A percentile compares a stretch with the other conserved stretches of the same genome.
These are phyloP conservation scores for Hypoxylon crocopeplum DNA, from an alignment of 495 filamentous ascomycete genomes.

Conservation along the genomic window DNA sequence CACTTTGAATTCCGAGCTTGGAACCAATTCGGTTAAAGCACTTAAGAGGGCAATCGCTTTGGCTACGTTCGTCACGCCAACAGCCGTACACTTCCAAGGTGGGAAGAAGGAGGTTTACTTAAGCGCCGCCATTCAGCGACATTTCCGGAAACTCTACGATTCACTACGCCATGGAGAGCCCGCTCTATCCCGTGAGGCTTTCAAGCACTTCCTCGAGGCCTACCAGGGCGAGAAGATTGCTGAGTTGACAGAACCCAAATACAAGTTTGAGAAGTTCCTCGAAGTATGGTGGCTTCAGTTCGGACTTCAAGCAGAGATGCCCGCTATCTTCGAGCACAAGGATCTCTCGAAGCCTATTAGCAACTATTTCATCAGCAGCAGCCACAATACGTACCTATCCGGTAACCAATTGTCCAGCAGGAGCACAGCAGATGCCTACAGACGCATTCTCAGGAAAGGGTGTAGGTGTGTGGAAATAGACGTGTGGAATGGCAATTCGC, in stretches of 20 bases:
- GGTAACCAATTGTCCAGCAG: constrained; percentile 87
- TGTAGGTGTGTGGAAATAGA: constrained; percentile 96
- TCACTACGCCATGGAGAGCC: constrained; percentile 34
- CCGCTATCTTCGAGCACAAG: constrained; percentile 31
- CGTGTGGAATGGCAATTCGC: constrained; percentile 82
- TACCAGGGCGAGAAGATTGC: constrained; percentile 45
- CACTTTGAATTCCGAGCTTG: constrained; percentile 34
- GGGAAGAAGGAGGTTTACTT: constrained; percentile 36
- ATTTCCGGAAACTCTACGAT: constrained; percentile 46
- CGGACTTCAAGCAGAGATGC: constrained; percentile 44
- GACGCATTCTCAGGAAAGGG: constrained; percentile 69
- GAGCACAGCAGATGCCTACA: constrained; percentile 81
- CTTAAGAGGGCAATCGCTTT: constrained; percentile 41
- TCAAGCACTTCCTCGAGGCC: constrained; percentile 46
- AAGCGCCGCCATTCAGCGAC: constrained; percentile 42
- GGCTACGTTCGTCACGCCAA: constrained; percentile 35
- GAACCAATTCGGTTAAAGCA: constrained; percentile 39
- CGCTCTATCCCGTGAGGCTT: constrained; percentile 41
- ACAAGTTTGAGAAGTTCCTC: constrained; percentile 52
- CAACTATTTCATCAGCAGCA: constrained; percentile 90
- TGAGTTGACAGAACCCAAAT: constrained; percentile 39
- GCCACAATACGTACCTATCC: constrained; percentile 92
- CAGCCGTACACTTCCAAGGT: constrained; percentile 35
- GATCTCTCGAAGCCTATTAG: constrained; percentile 66
- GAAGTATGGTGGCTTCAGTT: constrained; percentile 47